Evolutionary conservation across 2,329 filamentous ascomycete genomes (phyloP).

Genomic region (Aureobasidium namibiae): DNA sequence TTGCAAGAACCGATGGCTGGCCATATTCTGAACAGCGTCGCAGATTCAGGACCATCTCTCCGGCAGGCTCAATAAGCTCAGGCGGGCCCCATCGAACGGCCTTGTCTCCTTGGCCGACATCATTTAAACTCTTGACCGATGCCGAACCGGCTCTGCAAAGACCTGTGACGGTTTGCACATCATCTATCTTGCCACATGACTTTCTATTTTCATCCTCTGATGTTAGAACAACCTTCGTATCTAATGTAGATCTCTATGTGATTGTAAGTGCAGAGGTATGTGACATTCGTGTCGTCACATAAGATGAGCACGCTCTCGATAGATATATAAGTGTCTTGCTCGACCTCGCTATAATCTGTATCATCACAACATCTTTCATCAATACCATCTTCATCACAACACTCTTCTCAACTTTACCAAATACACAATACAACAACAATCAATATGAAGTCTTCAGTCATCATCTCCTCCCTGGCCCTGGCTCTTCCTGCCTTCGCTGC

Average conservation of each 20-base stretch:
- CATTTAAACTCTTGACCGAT: background rate
- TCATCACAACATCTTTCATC: slow-evolving; percentile 3
- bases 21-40: background rate
- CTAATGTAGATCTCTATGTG: slow-evolving; percentile 2
- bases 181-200: background rate
- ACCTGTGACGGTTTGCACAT: background rate
- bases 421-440: background rate
- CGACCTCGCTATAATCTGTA: background rate
- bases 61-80: slow-evolving; percentile 7
- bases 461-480: slow-evolving; percentile 8
- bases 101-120: slow-evolving; percentile 3
- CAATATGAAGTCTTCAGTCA: slow-evolving; percentile 9
- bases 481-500: slow-evolving; percentile 9
- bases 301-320: background rate
- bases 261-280: background rate
- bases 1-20: no score
- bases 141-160: background rate
- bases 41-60: background rate
- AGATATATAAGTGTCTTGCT: slow-evolving; percentile 5
- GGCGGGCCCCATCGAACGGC: background rate
- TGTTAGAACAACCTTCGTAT: slow-evolving; percentile 11
- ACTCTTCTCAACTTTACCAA: background rate
- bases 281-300: background rate
- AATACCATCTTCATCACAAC: background rate
- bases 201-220: background rate